phyloP scores from a whole-genome alignment of 352 stramenopile genomes.

The Phytophthora cryptogea region DNA sequence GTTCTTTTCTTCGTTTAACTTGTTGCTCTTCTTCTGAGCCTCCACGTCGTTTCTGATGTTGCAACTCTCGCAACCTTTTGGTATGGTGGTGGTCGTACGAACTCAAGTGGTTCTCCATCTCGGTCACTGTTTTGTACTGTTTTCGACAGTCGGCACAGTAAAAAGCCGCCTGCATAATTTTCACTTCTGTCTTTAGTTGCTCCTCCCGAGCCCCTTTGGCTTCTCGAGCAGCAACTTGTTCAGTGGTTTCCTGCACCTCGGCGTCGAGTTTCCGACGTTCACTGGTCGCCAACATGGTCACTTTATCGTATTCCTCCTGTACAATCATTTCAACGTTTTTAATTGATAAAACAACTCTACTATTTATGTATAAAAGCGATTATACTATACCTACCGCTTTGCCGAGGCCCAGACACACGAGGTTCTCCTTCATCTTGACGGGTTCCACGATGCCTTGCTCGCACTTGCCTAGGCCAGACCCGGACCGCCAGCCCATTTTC shows the following conservation, averaged over 20 bases:
- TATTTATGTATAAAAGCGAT: too few relatives aligned
- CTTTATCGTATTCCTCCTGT: slow-evolving; percentile 61
- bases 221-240: slow-evolving; percentile 37
- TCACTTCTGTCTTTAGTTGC: slow-evolving; percentile 37
- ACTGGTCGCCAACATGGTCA: slow-evolving; percentile 54
- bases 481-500: slow-evolving; percentile 69
- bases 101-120: slow-evolving; percentile 78
- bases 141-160: slow-evolving; percentile 64
- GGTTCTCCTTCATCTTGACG: slow-evolving; percentile 66
- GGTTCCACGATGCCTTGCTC: slow-evolving; percentile 68
- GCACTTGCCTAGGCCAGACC: slow-evolving; percentile 50
- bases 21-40: slow-evolving; percentile 17
- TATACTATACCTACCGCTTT: slow-evolving; percentile 41
- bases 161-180: slow-evolving; percentile 55
- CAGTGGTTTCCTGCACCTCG: slow-evolving; percentile 52
- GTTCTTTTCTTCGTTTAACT: slow-evolving; percentile 42
- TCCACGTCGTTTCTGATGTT: slow-evolving; percentile 36
- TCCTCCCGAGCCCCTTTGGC: slow-evolving; percentile 33
- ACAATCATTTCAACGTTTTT: background rate
- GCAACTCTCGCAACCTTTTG: slow-evolving; percentile 50
- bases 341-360: background rate
- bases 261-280: slow-evolving; percentile 52
- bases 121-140: slow-evolving; percentile 70
- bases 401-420: slow-evolving; percentile 58
- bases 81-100: slow-evolving; percentile 79